Base-by-base conservation (phyloP, 2,329 filamentous ascomycete genomes). In the Hymenoscyphus linearis region DNA sequence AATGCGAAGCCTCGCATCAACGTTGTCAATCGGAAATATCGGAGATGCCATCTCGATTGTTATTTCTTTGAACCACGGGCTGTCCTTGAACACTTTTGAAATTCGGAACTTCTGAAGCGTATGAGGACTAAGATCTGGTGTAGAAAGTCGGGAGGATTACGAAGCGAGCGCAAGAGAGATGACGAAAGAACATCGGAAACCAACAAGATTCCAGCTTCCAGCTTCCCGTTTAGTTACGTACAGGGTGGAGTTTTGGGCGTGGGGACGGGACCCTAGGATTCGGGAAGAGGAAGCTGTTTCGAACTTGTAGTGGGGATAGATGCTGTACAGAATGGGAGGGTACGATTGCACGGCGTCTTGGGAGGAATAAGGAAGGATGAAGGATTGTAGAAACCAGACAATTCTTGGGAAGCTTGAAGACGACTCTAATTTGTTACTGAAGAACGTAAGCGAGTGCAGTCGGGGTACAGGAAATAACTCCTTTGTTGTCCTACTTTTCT, bases 171-270 rank as follows among this genome's bases (percentile, higher is more conserved):
- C 44, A 18, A 13, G 44, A 50, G 44, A 50, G 18, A 50, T 50
- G 44, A 50, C 44, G 44, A 50, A 18, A 50, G 44, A 50, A 50
- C 44, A 50, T 50, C 25, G 44, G 44, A 50, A 50, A 50, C 44
- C 18, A 50, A 50, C n/a, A 22, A 22, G n/a, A n/a, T n/a, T n/a
- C n/a, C n/a, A 13, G n/a, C 18, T 50, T 25, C 44, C 44, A 50
- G 44, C 44, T 50, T 50, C 44, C 18, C 31, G 22, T 22, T 50
- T 25, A 50, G 44, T 25, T 50, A 22, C 18, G 44, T 50, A 31
- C 31, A 50, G 18, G 44, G 44, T 13, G 44, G 44, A 50, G 44
- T 50, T 22, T 10, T 50, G 44, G 13, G 44, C 44, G 44, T 22
- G 44, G 22, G 44, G 44, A n/a, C n/a, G n/a, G n/a, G n/a, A 13